Percentiles rank a stretch among this genome's conserved stretches.
Conservation (phyloP, 768 basidiomycete genomes). For the Erythrobasidium yunnanense region DNA sequence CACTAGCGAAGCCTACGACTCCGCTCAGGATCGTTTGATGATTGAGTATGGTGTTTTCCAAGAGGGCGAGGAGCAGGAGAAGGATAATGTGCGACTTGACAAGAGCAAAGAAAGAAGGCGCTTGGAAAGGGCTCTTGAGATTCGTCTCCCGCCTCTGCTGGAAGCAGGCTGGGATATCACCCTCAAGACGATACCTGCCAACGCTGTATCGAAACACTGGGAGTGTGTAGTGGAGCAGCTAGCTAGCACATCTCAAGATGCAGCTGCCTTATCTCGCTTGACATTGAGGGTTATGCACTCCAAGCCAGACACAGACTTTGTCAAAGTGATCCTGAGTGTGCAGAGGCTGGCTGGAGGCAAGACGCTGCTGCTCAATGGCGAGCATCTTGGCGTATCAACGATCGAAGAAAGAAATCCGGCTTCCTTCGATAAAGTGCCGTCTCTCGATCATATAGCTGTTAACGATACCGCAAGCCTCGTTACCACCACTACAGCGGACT, state of each 20-base stretch:
- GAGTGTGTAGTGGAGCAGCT: slow-evolving; percentile 65
- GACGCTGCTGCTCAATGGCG: slow-evolving; percentile 75
- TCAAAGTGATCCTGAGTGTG: slow-evolving; percentile 68
- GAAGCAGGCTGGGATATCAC: slow-evolving; percentile 24
- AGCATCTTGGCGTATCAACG: too few species aligned
- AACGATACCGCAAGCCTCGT: not conserved
- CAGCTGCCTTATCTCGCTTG: slow-evolving; percentile 46
- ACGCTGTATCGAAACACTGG: slow-evolving; percentile 47
- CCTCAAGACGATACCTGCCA: slow-evolving; percentile 1
- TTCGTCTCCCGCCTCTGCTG: not conserved
- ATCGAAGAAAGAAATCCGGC: slow-evolving; percentile 54
- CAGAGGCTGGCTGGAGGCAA: slow-evolving; percentile 65
- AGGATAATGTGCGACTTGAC: slow-evolving; percentile 51
- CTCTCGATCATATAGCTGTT: not conserved
- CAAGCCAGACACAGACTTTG: slow-evolving; percentile 60
- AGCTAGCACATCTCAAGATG: too few species aligned
- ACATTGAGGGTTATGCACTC: slow-evolving; percentile 63
- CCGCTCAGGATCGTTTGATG: slow-evolving; percentile 14
- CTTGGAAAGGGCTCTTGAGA: slow-evolving; percentile 48
- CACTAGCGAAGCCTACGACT: slow-evolving; percentile 17
- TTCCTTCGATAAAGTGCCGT: not conserved
- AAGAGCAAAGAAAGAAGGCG: slow-evolving; percentile 60
- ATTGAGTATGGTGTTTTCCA: slow-evolving; percentile 20
- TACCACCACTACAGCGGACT: not conserved
- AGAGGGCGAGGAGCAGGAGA: slow-evolving; percentile 45